Evolutionary conservation across 768 basidiomycete species (phyloP), one percentile per base, ranked within the genome.

Genomic region (Myochromella boudieri): DNA sequence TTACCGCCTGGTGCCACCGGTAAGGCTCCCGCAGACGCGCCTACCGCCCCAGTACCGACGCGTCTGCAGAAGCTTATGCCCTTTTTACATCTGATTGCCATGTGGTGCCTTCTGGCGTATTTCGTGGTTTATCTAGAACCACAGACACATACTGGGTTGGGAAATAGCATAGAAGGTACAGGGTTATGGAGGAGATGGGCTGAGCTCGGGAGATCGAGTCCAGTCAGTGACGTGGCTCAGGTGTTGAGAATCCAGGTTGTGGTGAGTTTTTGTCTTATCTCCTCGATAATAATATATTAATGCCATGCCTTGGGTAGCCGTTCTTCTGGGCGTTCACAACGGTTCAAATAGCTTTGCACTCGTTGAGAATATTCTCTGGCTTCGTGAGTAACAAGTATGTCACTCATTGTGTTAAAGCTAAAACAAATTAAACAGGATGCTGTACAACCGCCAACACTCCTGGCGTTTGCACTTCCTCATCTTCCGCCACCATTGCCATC

Each of bases 251-350:
- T 88, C 9, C 80, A 82, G 53, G 55, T 75, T 34, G 72, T 84
- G 65, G 86, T 87, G 56, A 52, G 83, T 70, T 8, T 26, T 44
- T 6, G 21, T 29, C 37, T 21, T 14, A 6, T 39, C 14, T 3
- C 47, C 18, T 28, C n/a, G n/a, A 34, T 46, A 42, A 7, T 44
- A 31, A 25, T 44, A 37, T 24, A 15, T 37, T 14, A 33, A 15
- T 28, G 31, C 14, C 52, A n/a, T n/a, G n/a, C n/a, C n/a, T n/a
- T n/a, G n/a, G n/a, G n/a, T n/a, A 91, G 88, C 82, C 87, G 1
- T 87, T 92, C 68, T 87, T 91, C 62, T 90, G 86, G 86, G 84
- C 79, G 6, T 91, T 91, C 49, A 78, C 80, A 29, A 85, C 89
- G 0, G 60, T 91, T 3, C 79, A 91, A 54, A 70, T 91, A 18